Evolutionary conservation across 257 asterid species (phyloP).

Genomic region (Solanum boliviense): DNA sequence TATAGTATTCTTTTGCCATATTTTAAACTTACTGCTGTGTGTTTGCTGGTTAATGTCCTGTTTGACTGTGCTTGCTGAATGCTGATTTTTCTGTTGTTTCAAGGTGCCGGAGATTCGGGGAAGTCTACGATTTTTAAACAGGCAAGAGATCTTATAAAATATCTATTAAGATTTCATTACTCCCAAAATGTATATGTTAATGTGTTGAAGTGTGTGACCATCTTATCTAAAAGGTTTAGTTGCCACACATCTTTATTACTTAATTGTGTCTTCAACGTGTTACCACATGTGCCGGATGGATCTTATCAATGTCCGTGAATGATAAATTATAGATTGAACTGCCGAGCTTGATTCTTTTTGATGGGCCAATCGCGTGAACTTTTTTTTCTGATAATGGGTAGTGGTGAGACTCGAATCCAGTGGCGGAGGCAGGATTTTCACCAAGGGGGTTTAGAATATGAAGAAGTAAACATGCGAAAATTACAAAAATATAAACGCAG

Average conservation of each 20-base stretch:
- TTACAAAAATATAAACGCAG: background rate
- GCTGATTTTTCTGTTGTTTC: background rate
- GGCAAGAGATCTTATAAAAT: slow-evolving; percentile 38
- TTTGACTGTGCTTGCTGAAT: background rate
- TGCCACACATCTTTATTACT: background rate
- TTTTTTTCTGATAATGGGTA: background rate
- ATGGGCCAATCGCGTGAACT: background rate
- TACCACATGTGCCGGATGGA: background rate
- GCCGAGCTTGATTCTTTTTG: background rate
- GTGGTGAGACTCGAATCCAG: background rate
- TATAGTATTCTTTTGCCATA: background rate
- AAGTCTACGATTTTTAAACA: slow-evolving; percentile 99
- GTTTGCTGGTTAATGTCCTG: background rate
- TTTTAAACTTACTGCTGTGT: background rate
- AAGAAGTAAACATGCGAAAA: background rate
- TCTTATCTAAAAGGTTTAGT: background rate
- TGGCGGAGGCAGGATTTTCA: background rate
- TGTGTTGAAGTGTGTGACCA: background rate
- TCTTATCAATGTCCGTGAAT: background rate
- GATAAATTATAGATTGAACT: background rate
- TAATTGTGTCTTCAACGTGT: background rate
- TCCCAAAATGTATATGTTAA: background rate
- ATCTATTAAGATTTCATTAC: background rate
- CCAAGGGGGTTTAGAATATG: background rate
- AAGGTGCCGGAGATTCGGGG: slow-evolving; percentile 98